phyloP scores from a whole-genome alignment of 2,329 filamentous ascomycete genomes.

The Epicoccum sorghinum region DNA sequence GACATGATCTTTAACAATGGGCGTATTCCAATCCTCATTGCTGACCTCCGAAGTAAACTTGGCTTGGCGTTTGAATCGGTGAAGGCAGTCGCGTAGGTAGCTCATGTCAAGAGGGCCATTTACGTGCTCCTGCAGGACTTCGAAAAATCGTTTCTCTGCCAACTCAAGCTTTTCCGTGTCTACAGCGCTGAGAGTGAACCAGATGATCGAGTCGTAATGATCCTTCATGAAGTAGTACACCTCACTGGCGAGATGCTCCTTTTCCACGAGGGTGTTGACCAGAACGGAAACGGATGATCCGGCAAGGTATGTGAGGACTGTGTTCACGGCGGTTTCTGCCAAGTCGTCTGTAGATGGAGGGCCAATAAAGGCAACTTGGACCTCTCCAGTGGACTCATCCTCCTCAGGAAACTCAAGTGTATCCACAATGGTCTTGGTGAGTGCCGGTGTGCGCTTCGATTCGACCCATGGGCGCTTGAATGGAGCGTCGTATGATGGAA shows the following conservation, averaged over 20 bases:
- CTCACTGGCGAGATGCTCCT: slow-evolving; percentile 87
- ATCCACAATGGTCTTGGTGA: slow-evolving; percentile 75
- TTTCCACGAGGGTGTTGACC: slow-evolving; percentile 91
- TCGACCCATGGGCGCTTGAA: slow-evolving; percentile 93
- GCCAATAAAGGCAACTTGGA: slow-evolving; percentile 85
- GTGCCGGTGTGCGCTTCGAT: slow-evolving; percentile 74
- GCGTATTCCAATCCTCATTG: slow-evolving; percentile 79
- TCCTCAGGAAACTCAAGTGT: slow-evolving; percentile 93
- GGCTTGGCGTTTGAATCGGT: slow-evolving; percentile 78
- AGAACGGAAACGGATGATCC: slow-evolving; percentile 92
- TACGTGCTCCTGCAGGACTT: slow-evolving; percentile 80
- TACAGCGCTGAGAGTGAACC: slow-evolving; percentile 84
- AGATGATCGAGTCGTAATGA: slow-evolving; percentile 81
- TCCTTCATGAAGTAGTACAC: slow-evolving; percentile 80
- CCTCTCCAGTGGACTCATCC: slow-evolving; percentile 90
- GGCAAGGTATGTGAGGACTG: slow-evolving; percentile 84
- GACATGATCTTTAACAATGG: slow-evolving; percentile 89
- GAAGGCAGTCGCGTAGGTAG: slow-evolving; percentile 88
- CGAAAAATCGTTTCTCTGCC: slow-evolving; percentile 84
- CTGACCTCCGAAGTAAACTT: slow-evolving; percentile 84
- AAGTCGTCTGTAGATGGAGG: slow-evolving; percentile 75
- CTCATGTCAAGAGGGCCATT: slow-evolving; percentile 83
- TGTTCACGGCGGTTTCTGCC: slow-evolving; percentile 72
- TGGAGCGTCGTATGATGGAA: slow-evolving; percentile 74
- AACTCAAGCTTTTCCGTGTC: slow-evolving; percentile 82